A percentile compares a stretch with the other conserved stretches of the same genome.
These are phyloP conservation scores for Eucalyptus virginea DNA, from an alignment of 345 rosid species.

Conservation along the genomic window DNA sequence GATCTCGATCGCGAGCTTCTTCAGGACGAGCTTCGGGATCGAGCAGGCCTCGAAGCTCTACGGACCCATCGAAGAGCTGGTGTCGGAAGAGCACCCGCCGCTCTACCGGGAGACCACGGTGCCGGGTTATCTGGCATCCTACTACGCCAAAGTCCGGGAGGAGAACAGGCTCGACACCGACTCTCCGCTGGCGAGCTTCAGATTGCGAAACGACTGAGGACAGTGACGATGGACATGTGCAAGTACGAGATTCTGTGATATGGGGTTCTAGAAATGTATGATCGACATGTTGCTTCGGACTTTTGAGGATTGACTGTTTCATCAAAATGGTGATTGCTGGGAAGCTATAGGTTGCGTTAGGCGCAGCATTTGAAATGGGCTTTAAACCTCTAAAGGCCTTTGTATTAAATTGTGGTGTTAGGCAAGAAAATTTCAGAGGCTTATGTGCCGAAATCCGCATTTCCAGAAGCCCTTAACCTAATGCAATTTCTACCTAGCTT, in stretches of 20 bases:
- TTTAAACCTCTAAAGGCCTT: not conserved
- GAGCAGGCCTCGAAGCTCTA: not conserved
- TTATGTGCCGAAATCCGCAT: too few species aligned
- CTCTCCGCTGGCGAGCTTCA: not conserved
- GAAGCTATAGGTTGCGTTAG: not conserved
- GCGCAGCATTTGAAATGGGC: not conserved
- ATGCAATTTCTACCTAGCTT: too few species aligned
- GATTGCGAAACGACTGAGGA: not conserved
- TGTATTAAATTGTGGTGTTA: not conserved
- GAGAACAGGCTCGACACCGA: not conserved
- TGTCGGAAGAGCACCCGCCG: conserved; percentile 13
- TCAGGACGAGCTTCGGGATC: not conserved
- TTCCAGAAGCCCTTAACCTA: too few species aligned
- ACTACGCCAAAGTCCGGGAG: conserved; percentile 3
- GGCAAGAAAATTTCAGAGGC: not conserved
- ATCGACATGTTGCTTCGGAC: not conserved
- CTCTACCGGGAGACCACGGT: conserved; percentile 18
- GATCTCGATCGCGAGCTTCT: not conserved
- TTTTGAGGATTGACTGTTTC: not conserved
- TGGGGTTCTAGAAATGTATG: not conserved
- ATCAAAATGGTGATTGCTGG: not conserved
- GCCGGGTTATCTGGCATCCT: conserved; percentile 1
- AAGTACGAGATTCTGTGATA: not conserved
- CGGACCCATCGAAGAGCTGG: conserved; percentile 25
- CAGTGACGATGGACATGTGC: not conserved